Evolutionary conservation across 805 yeast genomes (phyloP), one percentile per base, ranked within the genome.

Genomic region (Hanseniaspora clermontiae): DNA sequence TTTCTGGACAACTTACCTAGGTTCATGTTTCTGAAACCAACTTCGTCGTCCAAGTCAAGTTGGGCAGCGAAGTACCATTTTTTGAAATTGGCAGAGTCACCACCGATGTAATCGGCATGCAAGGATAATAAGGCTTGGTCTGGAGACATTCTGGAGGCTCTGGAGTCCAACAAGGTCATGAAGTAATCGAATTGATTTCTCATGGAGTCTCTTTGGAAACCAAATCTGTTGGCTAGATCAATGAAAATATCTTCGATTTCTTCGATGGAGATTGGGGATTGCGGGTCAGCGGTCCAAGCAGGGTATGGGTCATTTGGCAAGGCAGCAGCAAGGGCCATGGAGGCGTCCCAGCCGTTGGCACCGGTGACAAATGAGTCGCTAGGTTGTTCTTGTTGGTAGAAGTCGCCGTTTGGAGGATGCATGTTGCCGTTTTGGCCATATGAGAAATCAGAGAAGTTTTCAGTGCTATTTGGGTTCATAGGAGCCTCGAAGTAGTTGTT

Each of bases 271-370:
- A 84, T 83, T 12, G 95, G 95, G 29, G 91, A 88, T 69, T 85
- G 91, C 57, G 85, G 90, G 71, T 93, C 97, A 49, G 95, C 95
- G 29, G 96, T 87, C 98, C 98, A 93, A 52, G 98, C 97, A 46
- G 99, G 98, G 70, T 91, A 93, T 37, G 98, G 99, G 70, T 93
- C 93, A 47, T 89, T 81, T 64, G 95, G 77, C 72, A 84, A 63
- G 68, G 87, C 83, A 76, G 82, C 73, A 65, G 86, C 72, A 67
- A 80, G 69, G 8, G 57, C 57, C 51, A 53, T 53, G 12, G 57
- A 53, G 17, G 43, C 83, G 32, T 58, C 49, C 51, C 59, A 57
- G 12, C 59, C 59, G 10, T 52, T 52, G 24, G 29, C 31, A n/a
- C 43, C 57, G 9, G 55, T 54, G 31, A 51, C 53, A 54, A 67